Base-by-base conservation (phyloP, 768 basidiomycete species). In the Leccinum broughii region DNA sequence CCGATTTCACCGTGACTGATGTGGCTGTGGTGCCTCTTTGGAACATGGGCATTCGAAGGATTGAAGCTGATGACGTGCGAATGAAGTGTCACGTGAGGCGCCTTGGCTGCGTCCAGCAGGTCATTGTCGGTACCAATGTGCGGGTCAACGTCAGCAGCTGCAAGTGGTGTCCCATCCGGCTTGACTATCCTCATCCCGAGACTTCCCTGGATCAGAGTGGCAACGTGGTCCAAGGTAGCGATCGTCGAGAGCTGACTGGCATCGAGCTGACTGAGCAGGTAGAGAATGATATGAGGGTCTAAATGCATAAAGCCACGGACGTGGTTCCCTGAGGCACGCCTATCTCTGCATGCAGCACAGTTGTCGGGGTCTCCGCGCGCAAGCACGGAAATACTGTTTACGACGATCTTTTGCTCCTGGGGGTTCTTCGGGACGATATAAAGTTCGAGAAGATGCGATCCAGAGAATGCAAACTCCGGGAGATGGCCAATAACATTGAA, bases 361-460 rank as follows among this genome's bases (percentile, higher is more conserved):
- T 56, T 49, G 3, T 60, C 57, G 1, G 60, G 58, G 7, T 58
- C 26, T 1, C 39, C 52, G 1, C 66, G 66, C 3, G 51, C 60
- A 8, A 67, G 57, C 3, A 68, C 66, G 0, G 60, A 62, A 41
- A 60, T 54, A 26, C 37, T 68, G 60, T 67, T 68, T 5, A 67
- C 52, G 28, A 68, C 54, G 20, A 3, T 9, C 1, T 32, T 0
- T 9, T 28, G 11, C 6, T 46, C 17, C 6, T 46, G 26, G 4
- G 6, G 10, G 9, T 58, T 4, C 48, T 59, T 64, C 5, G 62
- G 62, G 9, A 30, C 44, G 3, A 67, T 7, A 56, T 56, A 62
- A 4, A 67, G 60, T n/a, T 67, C 66, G 37, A 67, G 66, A 34
- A 63, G 63, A 10, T 67, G 55, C 26, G 66, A 67, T 44, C 66